Evolutionary conservation across 1,284 basidiomycete genomes (phyloP), one percentile per base, ranked within the genome.

Genomic region (Boletus hoseneyae): DNA sequence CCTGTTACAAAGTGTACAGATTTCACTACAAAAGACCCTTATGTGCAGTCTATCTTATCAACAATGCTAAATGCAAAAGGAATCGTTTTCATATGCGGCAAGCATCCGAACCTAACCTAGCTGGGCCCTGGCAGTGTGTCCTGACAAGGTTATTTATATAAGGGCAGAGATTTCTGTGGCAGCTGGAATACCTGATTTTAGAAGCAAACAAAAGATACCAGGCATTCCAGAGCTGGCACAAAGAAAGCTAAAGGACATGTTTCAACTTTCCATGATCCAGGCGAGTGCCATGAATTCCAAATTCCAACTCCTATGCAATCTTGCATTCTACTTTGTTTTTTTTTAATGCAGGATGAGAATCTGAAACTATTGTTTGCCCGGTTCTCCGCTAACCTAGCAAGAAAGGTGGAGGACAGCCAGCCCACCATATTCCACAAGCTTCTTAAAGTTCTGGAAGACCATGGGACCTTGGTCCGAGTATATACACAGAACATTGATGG

Each of bases 151-250:
- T 16, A 16, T 16, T 42, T 21, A 1, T 41, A 6, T 37, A 50
- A 48, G 48, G 0, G 51, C 47, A 19, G 51, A 42, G 1, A 52
- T 47, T 13, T 47, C 37, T 12, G n/a, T 40, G 21, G 45, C 11
- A 25, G 27, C 36, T 2, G 30, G 45, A 5, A 12, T 46, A 16
- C 37, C 45, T 12, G 36, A 46, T 32, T 38, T 45, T 12, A 37
- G 44, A 32, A 45, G 27, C 18, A 37, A 33, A 3, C 37, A 33
- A n/a, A 2, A 9, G 0, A 38, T 44, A 4, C 35, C 30, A 19
- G 40, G 41, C 0, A n/a, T 45, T 19, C 36, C 44, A 19, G 36
- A 45, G 27, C 12, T 36, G 6, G 21, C 1, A 16, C 15, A 30
- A n/a, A 41, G n/a, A 13, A 45, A 37, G 18, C 11, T 47, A n/a